A percentile compares a stretch with the other conserved stretches of the same genome.
phyloP scores from a whole-genome alignment of 2,329 filamentous ascomycete genomes.

The Aspergillus versicolor region DNA sequence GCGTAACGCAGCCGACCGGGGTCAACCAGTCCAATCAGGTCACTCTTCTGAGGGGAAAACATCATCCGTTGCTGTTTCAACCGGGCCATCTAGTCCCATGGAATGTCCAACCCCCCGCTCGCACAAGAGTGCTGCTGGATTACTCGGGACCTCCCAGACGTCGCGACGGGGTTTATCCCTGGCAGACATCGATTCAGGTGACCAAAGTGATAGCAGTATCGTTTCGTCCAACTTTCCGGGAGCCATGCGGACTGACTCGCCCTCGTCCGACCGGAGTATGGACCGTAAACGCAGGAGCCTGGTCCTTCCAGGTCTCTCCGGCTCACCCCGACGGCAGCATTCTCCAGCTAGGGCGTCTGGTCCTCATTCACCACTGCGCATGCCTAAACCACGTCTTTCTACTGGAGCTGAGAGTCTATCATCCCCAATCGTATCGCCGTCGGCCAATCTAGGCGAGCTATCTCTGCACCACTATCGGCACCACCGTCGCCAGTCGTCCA shows the following conservation, averaged over 20 bases:
- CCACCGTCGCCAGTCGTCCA: conserved; percentile 87
- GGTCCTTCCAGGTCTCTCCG: conserved; percentile 71
- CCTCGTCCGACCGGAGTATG: conserved; percentile 80
- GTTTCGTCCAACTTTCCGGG: conserved; percentile 75
- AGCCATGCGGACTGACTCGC: conserved; percentile 78
- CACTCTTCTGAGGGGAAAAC: conserved; percentile 48
- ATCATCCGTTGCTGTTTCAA: conserved; percentile 70
- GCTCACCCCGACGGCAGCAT: conserved; percentile 78
- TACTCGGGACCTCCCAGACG: conserved; percentile 57
- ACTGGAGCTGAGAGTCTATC: conserved; percentile 56
- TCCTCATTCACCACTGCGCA: conserved; percentile 82
- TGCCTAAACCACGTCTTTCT: conserved; percentile 74
- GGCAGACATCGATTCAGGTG: conserved; percentile 81
- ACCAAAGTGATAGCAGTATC: conserved; percentile 79
- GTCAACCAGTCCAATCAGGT: conserved; percentile 43
- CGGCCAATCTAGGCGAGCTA: conserved; percentile 76
- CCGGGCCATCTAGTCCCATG: conserved; percentile 82
- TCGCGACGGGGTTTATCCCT: conserved; percentile 76
- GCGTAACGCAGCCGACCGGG: conserved; percentile 54
- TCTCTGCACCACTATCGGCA: conserved; percentile 56
- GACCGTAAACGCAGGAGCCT: conserved; percentile 86
- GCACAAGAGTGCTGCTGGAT: conserved; percentile 60
- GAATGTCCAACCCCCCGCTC: conserved; percentile 91
- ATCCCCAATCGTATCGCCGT: conserved; percentile 87
- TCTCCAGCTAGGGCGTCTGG: conserved; percentile 76